phyloP scores from a whole-genome alignment of 2,329 filamentous ascomycete species.

The Aureobasidium musti region DNA sequence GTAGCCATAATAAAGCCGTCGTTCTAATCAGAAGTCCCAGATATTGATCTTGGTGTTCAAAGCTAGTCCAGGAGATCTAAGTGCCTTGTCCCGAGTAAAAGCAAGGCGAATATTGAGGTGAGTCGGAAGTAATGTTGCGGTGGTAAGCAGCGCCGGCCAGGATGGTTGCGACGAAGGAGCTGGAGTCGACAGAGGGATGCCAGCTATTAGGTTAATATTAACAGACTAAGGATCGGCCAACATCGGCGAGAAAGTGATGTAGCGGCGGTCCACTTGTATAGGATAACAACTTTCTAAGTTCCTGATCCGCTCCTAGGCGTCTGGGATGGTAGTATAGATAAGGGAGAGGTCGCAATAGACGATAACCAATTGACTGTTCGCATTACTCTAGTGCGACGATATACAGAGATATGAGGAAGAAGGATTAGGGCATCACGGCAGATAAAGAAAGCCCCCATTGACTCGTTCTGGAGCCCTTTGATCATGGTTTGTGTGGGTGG shows the following conservation, averaged over 20 bases:
- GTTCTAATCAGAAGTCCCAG: neutral
- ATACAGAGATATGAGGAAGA: constrained; percentile 10
- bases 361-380: constrained; percentile 5
- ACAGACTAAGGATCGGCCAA: constrained; percentile 1
- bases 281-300: neutral
- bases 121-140: no score
- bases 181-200: neutral
- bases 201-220: neutral
- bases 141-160: neutral
- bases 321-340: constrained; percentile 1
- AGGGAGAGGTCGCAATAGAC: neutral
- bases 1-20: constrained; percentile 32
- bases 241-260: constrained; percentile 17
- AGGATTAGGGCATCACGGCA: constrained; percentile 12
- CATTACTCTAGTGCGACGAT: constrained; percentile 4
- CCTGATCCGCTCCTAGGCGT: constrained; percentile 12
- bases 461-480: constrained; percentile 13
- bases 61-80: neutral
- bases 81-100: neutral
- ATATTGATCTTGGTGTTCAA: neutral
- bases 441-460: constrained; percentile 19
- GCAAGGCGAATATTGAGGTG: neutral
- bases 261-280: constrained; percentile 9
- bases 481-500: constrained; percentile 12
- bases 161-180: neutral